Base-by-base conservation (phyloP, 768 basidiomycete species). In the Leucosporidium scottii region DNA sequence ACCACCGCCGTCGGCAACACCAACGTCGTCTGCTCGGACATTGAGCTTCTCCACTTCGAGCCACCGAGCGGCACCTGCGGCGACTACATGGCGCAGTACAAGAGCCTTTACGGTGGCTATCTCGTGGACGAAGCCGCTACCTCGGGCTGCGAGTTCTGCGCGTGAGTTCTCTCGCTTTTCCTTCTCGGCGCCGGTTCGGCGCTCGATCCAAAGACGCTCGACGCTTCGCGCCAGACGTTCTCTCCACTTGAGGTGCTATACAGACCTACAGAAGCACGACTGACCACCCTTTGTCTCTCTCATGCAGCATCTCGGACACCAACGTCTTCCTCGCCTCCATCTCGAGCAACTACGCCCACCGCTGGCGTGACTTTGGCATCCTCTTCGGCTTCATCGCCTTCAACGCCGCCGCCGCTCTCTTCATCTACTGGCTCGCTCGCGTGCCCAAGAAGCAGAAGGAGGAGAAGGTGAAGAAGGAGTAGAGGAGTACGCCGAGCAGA, bases 41-140 rank as follows among this genome's bases (percentile, higher is more conserved):
- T 81, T 56, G 91, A 92, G 75, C 80, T 84, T 21, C 82, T 85
- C 2, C 80, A 79, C 1, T 73, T 93, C 66, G 75, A 82, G n/a
- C 86, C 88, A 0, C 84, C 85, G 0, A 66, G 77, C 2, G 85
- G 84, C 66, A 84, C 80, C 8, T 89, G 88, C 73, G 69, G 72
- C 12, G 68, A 80, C 6, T 88, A 83, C 74, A 79, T 88, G 76
- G 57, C 76, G 25, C 73, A 78, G 0, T 89, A 82, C 77, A 83
- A 85, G 18, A 70, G 76, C 0, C 56, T 67, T 3, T 79, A 80
- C 3, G 86, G 87, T 0, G 86, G 86, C 18, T 85, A 85, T 68
- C 76, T 88, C 27, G 72, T 78, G 18, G 39, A 59, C 34, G 47
- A 51, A 25, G 17, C 23, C 27, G 44, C 60, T 27, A 64, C 54